Conservation (phyloP, 257 asterid species). For the Datura wrightii region DNA sequence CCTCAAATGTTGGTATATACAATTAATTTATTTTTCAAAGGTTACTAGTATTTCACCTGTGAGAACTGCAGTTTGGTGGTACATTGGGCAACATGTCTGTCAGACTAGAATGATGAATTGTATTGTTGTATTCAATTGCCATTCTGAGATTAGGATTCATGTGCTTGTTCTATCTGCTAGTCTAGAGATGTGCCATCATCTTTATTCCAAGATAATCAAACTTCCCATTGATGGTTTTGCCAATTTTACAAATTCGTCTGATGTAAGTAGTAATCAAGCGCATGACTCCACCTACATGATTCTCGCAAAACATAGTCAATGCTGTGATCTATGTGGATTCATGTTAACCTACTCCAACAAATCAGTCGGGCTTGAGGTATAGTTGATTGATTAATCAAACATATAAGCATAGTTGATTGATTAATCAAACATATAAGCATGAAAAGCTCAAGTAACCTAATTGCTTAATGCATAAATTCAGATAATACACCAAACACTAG, state of each 20-base stretch:
- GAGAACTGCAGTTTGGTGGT: not conserved
- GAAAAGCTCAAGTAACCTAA: not conserved
- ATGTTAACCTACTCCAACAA: not conserved
- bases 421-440: not conserved
- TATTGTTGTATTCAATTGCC: not conserved
- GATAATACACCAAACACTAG: not conserved
- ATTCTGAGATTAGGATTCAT: not conserved
- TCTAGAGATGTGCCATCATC: not conserved
- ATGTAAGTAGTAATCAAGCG: not conserved
- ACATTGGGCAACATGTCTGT: not conserved
- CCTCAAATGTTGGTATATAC: not conserved
- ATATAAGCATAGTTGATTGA: too few relatives aligned
- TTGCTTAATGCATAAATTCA: not conserved
- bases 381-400: not conserved
- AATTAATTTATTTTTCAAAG: not conserved
- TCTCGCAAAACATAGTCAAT: not conserved
- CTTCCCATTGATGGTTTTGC: not conserved
- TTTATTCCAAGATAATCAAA: not conserved
- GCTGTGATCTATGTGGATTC: not conserved
- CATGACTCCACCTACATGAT: not conserved
- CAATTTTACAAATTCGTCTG: not conserved
- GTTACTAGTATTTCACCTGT: not conserved
- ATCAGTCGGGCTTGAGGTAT: not conserved
- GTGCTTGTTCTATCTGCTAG: not conserved
- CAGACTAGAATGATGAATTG: slow-evolving; percentile 6